Conservation (phyloP, 345 rosid genomes). For the Linum trigynum region DNA sequence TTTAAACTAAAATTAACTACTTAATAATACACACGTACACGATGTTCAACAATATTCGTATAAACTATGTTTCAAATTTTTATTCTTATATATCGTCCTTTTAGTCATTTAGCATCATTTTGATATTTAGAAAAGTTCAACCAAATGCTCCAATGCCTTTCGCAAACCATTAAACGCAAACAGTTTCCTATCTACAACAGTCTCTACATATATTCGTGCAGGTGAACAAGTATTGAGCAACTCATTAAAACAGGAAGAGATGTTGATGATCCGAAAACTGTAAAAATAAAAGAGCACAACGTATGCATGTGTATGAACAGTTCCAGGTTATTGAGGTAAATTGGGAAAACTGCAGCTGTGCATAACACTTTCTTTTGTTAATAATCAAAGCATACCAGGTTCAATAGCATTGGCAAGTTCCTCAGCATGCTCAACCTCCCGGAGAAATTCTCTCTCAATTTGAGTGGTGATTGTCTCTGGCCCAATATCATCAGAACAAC, state of each 20-base stretch:
- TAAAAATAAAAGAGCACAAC: neutral
- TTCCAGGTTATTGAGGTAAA: neutral
- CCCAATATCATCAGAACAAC: constrained; percentile 21
- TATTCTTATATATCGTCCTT: too few species aligned
- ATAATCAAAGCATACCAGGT: constrained; percentile 39
- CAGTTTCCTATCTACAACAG: too few species aligned
- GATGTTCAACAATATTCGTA: too few species aligned
- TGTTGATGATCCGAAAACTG: neutral
- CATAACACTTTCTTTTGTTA: neutral
- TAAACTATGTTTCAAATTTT: too few species aligned
- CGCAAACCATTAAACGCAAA: too few species aligned
- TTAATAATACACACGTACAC: too few species aligned
- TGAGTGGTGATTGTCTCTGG: constrained; percentile 45
- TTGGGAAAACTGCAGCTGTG: neutral
- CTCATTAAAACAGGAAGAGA: neutral
- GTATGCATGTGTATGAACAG: neutral
- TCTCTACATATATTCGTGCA: too few species aligned
- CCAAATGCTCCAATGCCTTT: too few species aligned
- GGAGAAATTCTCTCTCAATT: constrained; percentile 68
- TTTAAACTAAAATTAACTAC: too few species aligned
- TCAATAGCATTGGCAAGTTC: constrained; percentile 65
- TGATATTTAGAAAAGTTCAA: too few species aligned
- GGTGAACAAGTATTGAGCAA: too few species aligned
- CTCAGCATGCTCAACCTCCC: constrained; percentile 76
- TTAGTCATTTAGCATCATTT: too few species aligned